Conservation (phyloP, 2,329 filamentous ascomycete genomes). For the Fusarium keratoplasticum region DNA sequence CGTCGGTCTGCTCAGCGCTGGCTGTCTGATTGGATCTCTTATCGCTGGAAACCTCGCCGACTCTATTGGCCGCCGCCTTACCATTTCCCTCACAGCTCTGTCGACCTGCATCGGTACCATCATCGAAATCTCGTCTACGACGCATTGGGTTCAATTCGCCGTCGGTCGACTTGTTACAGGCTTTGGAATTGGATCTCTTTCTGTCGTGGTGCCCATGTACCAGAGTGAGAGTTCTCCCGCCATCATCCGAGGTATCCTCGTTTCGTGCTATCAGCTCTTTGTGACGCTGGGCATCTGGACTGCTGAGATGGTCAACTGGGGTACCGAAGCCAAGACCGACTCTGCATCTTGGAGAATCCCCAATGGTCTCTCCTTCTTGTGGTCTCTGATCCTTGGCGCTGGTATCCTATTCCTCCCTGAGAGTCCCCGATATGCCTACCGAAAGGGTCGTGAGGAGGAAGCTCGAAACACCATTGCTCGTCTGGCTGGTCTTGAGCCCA, state of each 20-base stretch:
- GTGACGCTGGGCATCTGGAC: conserved; percentile 76
- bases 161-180: conserved; percentile 75
- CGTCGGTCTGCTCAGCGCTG: conserved; percentile 70
- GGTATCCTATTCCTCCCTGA: conserved; percentile 67
- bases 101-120: conserved; percentile 73
- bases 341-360: conserved; percentile 73
- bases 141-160: conserved; percentile 72
- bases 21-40: conserved; percentile 69
- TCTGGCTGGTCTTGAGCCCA: conserved; percentile 56
- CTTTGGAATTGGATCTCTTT: conserved; percentile 72
- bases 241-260: conserved; percentile 71
- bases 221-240: conserved; percentile 74
- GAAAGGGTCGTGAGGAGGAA: conserved; percentile 58
- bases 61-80: conserved; percentile 68
- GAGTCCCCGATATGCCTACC: conserved; percentile 64
- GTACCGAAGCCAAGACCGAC: conserved; percentile 60
- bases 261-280: conserved; percentile 75
- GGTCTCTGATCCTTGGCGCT: conserved; percentile 63
- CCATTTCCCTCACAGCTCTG: conserved; percentile 71
- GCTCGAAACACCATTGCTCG: conserved; percentile 61
- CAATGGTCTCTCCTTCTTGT: conserved; percentile 66
- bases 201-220: conserved; percentile 75
- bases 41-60: conserved; percentile 71
- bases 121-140: conserved; percentile 69
- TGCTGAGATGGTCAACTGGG: conserved; percentile 70